phyloP scores from a whole-genome alignment of 768 basidiomycete genomes.

The Amanita fuliginea region DNA sequence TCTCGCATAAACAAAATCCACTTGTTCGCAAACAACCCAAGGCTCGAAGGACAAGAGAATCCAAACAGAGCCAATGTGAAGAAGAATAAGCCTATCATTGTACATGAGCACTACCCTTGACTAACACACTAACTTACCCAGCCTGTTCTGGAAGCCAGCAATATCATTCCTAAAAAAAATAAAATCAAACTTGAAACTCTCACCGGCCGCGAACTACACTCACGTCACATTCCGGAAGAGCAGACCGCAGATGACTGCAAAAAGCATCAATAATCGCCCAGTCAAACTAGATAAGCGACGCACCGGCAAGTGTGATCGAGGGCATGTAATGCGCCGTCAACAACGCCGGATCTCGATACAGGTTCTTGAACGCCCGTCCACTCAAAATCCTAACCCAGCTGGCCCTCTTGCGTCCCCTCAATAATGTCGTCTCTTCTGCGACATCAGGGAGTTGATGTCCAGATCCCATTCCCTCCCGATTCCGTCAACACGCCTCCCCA shows the following conservation, averaged over 20 bases:
- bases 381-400: constrained; percentile 86
- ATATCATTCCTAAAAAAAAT: constrained; percentile 65
- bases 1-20: constrained; percentile 98
- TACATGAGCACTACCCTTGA: neutral
- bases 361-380: constrained; percentile 94
- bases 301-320: constrained; percentile 76
- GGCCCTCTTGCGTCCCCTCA: constrained; percentile 71
- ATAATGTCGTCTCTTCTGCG: constrained; percentile 49
- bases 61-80: constrained; percentile 95
- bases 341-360: constrained; percentile 90
- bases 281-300: constrained; percentile 26
- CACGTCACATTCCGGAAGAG: constrained; percentile 84
- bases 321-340: constrained; percentile 86
- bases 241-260: constrained; percentile 74
- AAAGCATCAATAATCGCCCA: neutral
- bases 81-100: constrained; percentile 74
- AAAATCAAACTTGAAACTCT: neutral
- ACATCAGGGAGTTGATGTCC: constrained; percentile 49
- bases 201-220: constrained; percentile 12
- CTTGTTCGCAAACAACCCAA: constrained; percentile 92
- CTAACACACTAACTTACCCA: constrained; percentile 34
- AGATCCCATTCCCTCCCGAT: constrained; percentile 15
- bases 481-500: constrained; percentile 19
- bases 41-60: constrained; percentile 90
- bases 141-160: constrained; percentile 91